Evolutionary conservation across 2,329 filamentous ascomycete species (phyloP).

Genomic region (Curvularia sp.): DNA sequence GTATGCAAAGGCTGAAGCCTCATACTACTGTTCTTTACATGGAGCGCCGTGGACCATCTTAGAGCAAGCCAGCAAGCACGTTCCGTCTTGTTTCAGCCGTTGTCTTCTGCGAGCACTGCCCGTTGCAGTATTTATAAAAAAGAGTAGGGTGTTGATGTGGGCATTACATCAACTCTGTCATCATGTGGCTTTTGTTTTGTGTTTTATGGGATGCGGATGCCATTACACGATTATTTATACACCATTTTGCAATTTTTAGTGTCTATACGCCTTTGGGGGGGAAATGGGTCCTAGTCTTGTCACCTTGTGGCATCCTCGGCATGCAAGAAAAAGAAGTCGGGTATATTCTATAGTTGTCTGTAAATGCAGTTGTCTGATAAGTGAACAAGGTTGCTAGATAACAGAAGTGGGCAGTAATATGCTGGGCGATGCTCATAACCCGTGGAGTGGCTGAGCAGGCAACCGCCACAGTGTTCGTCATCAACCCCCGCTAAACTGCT

Average conservation of each 20-base stretch:
- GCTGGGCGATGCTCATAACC: neutral
- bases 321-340: conserved; percentile 21
- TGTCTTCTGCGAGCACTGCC: conserved; percentile 6
- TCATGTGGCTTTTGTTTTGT: conserved; percentile 10
- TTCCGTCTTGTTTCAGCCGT: conserved; percentile 14
- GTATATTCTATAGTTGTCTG: conserved; percentile 8
- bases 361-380: neutral
- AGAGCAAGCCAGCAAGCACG: conserved; percentile 21
- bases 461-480: conserved; percentile 30
- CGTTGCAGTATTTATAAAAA: conserved; percentile 4
- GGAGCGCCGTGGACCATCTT: conserved; percentile 21
- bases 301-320: conserved; percentile 18
- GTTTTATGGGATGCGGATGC: conserved; percentile 15
- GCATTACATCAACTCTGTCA: conserved; percentile 4
- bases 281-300: conserved; percentile 15
- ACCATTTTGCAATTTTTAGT: conserved; percentile 31
- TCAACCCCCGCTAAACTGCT: conserved; percentile 21
- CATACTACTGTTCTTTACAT: conserved; percentile 15
- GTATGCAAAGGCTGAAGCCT: conserved; percentile 24
- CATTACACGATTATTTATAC: conserved; percentile 33
- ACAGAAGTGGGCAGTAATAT: neutral
- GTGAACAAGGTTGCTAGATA: neutral
- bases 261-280: conserved; percentile 36
- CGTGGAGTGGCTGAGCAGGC: conserved; percentile 22
- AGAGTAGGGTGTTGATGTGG: conserved; percentile 1